phyloP scores from a whole-genome alignment of 202 grass and related monocot genomes.

The Panicum virgatum region DNA sequence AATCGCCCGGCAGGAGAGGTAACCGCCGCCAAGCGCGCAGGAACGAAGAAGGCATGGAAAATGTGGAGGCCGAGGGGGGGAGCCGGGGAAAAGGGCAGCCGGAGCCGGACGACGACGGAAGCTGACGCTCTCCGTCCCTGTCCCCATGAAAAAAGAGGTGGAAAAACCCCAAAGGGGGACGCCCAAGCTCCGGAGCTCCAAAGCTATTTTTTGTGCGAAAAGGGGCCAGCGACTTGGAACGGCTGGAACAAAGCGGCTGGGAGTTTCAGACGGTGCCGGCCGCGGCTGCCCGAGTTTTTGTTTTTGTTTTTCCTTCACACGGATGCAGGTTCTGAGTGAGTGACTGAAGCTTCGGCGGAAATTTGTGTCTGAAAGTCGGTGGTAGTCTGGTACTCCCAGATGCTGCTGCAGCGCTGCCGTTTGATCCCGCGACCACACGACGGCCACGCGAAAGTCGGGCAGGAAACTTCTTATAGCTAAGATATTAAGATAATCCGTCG shows the following conservation, averaged over 20 bases:
- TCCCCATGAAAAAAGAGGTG: background rate
- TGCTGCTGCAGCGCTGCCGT: background rate
- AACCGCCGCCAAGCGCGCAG: background rate
- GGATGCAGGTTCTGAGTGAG: background rate
- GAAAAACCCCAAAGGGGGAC: background rate
- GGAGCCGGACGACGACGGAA: background rate
- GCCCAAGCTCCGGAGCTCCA: conserved; percentile 3
- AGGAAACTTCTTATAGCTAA: conserved; percentile 31
- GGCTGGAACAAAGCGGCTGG: background rate
- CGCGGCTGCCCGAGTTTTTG: no score
- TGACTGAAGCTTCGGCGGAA: conserved; percentile 38
- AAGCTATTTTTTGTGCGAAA: background rate
- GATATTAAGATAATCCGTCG: background rate
- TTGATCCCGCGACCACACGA: background rate
- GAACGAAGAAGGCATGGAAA: conserved; percentile 67
- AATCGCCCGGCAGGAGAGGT: background rate
- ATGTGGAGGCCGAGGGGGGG: conserved; percentile 42
- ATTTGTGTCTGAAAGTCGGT: conserved; percentile 23
- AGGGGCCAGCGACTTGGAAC: background rate
- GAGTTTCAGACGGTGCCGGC: background rate
- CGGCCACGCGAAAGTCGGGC: background rate
- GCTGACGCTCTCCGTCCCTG: background rate
- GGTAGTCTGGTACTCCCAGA: background rate
- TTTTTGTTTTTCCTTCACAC: background rate
- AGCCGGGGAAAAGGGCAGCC: background rate